phyloP scores from a whole-genome alignment of 768 basidiomycete genomes.

The Trametes cingulata region DNA sequence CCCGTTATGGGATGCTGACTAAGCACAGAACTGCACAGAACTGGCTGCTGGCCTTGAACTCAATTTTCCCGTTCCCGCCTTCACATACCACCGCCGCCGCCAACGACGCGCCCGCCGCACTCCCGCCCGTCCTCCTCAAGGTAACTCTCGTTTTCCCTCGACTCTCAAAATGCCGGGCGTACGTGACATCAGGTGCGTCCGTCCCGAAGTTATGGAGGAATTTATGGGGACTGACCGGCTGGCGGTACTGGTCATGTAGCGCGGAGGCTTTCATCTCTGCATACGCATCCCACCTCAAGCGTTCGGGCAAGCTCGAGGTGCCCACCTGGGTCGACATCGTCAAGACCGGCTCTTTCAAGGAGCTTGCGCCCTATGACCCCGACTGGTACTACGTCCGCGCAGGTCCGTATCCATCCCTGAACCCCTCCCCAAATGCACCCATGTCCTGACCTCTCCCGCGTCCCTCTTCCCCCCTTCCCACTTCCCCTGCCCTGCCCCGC shows the following conservation, averaged over 20 bases:
- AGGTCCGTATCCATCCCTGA: constrained; percentile 55
- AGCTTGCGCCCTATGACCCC: constrained; percentile 97
- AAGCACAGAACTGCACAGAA: constrained; percentile 45
- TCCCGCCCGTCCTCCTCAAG: constrained; percentile 52
- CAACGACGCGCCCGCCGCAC: constrained; percentile 51
- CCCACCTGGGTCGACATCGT: constrained; percentile 98
- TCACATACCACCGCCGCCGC: constrained; percentile 49
- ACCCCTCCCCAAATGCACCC: not conserved
- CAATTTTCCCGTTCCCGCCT: constrained; percentile 27
- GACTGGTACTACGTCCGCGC: constrained; percentile 99
- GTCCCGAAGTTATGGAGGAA: not conserved
- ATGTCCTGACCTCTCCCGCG: not conserved
- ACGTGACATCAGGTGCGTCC: constrained; percentile 71
- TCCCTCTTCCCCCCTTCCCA: not conserved
- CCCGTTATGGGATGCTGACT: constrained; percentile 35
- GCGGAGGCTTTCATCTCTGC: constrained; percentile 93
- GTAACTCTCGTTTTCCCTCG: constrained; percentile 29
- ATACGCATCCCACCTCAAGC: constrained; percentile 95
- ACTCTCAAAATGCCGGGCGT: constrained; percentile 73
- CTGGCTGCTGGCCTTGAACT: constrained; percentile 38
- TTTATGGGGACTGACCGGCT: constrained; percentile 25
- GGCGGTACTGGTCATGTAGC: constrained; percentile 43
- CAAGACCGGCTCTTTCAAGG: constrained; percentile 97
- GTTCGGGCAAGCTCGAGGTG: constrained; percentile 98
- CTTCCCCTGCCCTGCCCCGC: no score